Percentiles rank a stretch among this genome's conserved stretches.
These are phyloP conservation scores for Phaffia tasmanica DNA, from an alignment of 768 basidiomycete species.

Conservation along the genomic window DNA sequence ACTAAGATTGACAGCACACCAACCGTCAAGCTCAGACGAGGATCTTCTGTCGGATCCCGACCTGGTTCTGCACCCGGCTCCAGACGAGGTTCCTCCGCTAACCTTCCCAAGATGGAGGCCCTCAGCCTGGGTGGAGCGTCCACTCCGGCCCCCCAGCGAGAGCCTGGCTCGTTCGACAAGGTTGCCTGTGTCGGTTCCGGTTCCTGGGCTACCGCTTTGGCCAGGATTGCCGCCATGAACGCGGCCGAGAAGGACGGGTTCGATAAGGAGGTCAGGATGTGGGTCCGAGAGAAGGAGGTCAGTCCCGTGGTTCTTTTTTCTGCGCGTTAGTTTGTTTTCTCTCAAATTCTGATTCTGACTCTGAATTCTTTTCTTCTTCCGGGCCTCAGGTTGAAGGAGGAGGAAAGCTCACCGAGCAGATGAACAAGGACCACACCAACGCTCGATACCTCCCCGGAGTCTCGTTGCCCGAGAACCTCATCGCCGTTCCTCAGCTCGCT, in stretches of 20 bases:
- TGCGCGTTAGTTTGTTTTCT: not conserved
- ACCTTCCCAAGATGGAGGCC: slow-evolving; percentile 25
- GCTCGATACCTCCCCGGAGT: slow-evolving; percentile 34
- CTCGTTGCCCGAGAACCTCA: slow-evolving; percentile 39
- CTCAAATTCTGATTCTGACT: not conserved
- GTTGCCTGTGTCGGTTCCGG: slow-evolving; percentile 24
- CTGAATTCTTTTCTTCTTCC: not conserved
- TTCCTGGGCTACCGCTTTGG: slow-evolving; percentile 26
- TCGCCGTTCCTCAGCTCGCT: slow-evolving; percentile 41
- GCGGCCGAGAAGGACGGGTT: slow-evolving; percentile 20
- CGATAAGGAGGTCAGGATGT: slow-evolving; percentile 24
- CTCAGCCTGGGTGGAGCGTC: slow-evolving; percentile 8
- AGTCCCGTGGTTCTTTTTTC: not conserved
- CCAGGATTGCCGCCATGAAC: slow-evolving; percentile 26
- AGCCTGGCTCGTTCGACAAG: slow-evolving; percentile 6
- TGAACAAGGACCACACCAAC: slow-evolving; percentile 27
- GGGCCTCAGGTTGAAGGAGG: slow-evolving; percentile 6
- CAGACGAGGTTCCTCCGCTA: slow-evolving; percentile 18
- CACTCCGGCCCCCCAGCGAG: slow-evolving; percentile 1
- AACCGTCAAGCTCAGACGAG: slow-evolving; percentile 22
- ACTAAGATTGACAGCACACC: not conserved
- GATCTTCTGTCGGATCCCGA: slow-evolving; percentile 19
- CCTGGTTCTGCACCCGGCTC: slow-evolving; percentile 8
- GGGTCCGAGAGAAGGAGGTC: slow-evolving; percentile 26
- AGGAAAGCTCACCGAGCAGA: slow-evolving; percentile 24